Conservation (phyloP, 768 basidiomycete species). For the Naganishia antarctica region DNA sequence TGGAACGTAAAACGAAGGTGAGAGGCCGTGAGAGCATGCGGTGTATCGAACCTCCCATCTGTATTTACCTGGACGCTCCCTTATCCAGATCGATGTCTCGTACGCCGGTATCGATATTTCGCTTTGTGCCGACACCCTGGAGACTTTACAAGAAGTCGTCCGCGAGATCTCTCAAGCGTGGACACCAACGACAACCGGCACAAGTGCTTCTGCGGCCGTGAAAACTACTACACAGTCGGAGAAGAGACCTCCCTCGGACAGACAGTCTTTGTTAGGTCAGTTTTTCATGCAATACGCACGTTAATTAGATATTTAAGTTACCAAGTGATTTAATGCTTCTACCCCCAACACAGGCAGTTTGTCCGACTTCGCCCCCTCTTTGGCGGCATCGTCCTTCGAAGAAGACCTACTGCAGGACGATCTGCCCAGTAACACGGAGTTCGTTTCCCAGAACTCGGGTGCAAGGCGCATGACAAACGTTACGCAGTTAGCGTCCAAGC, state of each 20-base stretch:
- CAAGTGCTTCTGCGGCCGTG: too few relatives aligned
- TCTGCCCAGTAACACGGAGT: constrained; percentile 80
- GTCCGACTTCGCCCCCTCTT: constrained; percentile 4
- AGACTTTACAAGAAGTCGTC: constrained; percentile 3
- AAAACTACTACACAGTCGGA: too few relatives aligned
- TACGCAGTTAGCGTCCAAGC: background rate
- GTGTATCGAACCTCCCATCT: background rate
- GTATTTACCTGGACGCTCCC: too few relatives aligned
- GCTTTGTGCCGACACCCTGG: constrained; percentile 8
- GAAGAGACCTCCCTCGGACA: too few relatives aligned
- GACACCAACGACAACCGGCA: background rate
- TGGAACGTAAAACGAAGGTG: background rate
- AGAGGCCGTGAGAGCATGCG: background rate
- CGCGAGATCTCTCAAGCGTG: background rate
- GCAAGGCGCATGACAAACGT: background rate
- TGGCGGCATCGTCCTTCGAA: constrained; percentile 49
- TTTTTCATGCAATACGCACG: background rate
- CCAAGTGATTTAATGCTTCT: constrained; percentile 52
- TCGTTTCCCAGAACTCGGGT: constrained; percentile 70
- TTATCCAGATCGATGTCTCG: background rate
- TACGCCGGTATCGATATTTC: constrained; percentile 1
- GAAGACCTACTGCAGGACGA: constrained; percentile 90
- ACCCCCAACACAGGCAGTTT: background rate
- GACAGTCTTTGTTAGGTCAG: constrained; percentile 1
- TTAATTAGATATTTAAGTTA: background rate